phyloP scores from a whole-genome alignment of 768 basidiomycete species.

The Phylloporus arenicola region DNA sequence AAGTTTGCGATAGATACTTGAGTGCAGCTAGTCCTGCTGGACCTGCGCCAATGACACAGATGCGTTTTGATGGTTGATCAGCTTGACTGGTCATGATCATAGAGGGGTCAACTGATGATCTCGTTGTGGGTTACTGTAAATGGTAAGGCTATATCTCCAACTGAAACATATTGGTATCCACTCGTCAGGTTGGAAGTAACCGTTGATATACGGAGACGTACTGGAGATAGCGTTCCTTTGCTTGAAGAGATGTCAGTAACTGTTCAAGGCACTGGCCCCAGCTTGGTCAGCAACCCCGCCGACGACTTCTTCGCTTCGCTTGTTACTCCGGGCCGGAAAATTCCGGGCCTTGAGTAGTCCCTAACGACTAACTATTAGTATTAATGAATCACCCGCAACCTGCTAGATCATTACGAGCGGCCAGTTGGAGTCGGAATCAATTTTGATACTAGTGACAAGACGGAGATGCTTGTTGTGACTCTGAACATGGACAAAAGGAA shows the following conservation, averaged over 20 bases:
- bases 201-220: not conserved
- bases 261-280: not conserved
- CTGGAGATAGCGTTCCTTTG: not conserved
- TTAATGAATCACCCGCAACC: not conserved
- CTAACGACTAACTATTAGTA: not conserved
- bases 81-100: slow-evolving; percentile 4
- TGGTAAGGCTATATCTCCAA: not conserved
- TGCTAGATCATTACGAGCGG: no score
- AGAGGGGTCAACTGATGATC: not conserved
- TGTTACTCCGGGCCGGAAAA: not conserved
- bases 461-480: no score
- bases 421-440: no score
- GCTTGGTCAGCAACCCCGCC: not conserved
- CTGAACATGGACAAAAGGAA: no score
- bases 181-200: not conserved
- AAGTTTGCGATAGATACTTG: slow-evolving; percentile 56
- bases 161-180: no score
- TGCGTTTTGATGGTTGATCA: slow-evolving; percentile 31
- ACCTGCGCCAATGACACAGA: slow-evolving; percentile 74
- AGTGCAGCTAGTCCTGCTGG: slow-evolving; percentile 69
- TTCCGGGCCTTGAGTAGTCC: not conserved
- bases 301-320: not conserved
- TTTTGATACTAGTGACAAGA: no score
- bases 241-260: not conserved
- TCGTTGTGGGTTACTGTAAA: not conserved